Conservation (phyloP, 2,329 filamentous ascomycete species). For the Penicillium hesseltinei region DNA sequence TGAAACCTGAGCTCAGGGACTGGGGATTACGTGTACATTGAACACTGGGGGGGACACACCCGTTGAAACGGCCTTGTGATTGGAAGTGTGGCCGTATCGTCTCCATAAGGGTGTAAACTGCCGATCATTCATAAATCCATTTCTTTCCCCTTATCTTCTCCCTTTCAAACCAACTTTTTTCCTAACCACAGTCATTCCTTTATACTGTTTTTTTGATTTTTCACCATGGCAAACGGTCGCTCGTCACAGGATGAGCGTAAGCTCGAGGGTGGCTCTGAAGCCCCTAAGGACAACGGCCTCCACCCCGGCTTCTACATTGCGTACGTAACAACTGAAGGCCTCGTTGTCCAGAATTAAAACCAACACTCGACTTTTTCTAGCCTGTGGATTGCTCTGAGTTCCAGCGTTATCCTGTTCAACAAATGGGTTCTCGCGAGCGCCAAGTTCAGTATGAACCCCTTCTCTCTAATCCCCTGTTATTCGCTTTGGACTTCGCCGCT, state of each 20-base stretch:
- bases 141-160: conserved; percentile 8
- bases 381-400: conserved; percentile 86
- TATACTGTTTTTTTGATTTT: conserved; percentile 14
- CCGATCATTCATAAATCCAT: conserved; percentile 13
- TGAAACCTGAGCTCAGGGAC: neutral
- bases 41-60: conserved; percentile 1
- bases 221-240: conserved; percentile 26
- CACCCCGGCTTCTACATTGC: conserved; percentile 34
- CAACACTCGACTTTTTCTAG: conserved; percentile 47
- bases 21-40: conserved; percentile 5
- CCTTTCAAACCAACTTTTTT: neutral
- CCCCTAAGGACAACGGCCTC: conserved; percentile 24
- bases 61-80: conserved; percentile 3
- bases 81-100: conserved; percentile 3
- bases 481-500: conserved; percentile 2
- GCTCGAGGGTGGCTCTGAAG: conserved; percentile 21
- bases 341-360: neutral
- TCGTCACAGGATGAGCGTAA: conserved; percentile 27
- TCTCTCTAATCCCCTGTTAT: neutral
- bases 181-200: conserved; percentile 29
- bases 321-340: conserved; percentile 15
- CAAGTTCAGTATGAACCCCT: conserved; percentile 66
- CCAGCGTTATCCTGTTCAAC: conserved; percentile 96
- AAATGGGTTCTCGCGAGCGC: conserved; percentile 90
- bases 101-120: conserved; percentile 8